A percentile compares a stretch with the other conserved stretches of the same genome.
Evolutionary conservation across 495 filamentous ascomycete species (phyloP).

Genomic region (Penicillium nucicola): DNA sequence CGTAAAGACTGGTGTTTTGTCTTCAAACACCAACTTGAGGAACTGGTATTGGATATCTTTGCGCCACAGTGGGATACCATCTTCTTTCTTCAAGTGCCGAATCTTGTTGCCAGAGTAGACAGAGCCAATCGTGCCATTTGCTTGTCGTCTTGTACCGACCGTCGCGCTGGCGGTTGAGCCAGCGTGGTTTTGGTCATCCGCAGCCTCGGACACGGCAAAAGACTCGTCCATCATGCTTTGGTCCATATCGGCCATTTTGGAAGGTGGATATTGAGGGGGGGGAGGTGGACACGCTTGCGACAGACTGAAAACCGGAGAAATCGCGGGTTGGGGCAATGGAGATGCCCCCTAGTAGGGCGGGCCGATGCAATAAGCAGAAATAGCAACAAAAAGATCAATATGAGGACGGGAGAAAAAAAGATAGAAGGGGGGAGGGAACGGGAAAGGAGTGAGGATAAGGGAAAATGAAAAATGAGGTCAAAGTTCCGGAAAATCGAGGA

Average conservation of each 20-base stretch:
- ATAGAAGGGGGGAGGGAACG: slow-evolving; percentile 8
- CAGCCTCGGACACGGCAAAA: slow-evolving; percentile 39
- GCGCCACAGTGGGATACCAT: slow-evolving; percentile 93
- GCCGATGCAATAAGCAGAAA: slow-evolving; percentile 10
- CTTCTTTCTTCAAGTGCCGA: slow-evolving; percentile 92
- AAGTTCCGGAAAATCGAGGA: slow-evolving; percentile 15
- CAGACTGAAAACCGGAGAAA: slow-evolving; percentile 6
- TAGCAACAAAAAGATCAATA: slow-evolving; percentile 4
- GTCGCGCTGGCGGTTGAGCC: slow-evolving; percentile 50
- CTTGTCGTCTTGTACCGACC: slow-evolving; percentile 60
- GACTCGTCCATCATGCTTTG: slow-evolving; percentile 44
- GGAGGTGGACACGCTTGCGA: slow-evolving; percentile 4
- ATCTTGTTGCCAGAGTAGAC: slow-evolving; percentile 91
- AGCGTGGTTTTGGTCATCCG: slow-evolving; percentile 44
- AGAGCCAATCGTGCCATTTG: slow-evolving; percentile 63
- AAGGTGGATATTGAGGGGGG: slow-evolving; percentile 2
- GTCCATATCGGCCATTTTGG: slow-evolving; percentile 42
- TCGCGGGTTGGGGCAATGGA: slow-evolving; percentile 8
- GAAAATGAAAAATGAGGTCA: slow-evolving; percentile 19
- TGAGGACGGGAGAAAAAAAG: slow-evolving; percentile 6
- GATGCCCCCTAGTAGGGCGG: slow-evolving; percentile 21
- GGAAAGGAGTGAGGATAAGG: slow-evolving; percentile 10
- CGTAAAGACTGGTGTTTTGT: slow-evolving; percentile 81
- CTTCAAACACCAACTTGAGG: slow-evolving; percentile 84
- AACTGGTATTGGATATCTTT: slow-evolving; percentile 98